Conservation (phyloP, 805 yeast genomes). For the Candida pseudoglaebosa region DNA sequence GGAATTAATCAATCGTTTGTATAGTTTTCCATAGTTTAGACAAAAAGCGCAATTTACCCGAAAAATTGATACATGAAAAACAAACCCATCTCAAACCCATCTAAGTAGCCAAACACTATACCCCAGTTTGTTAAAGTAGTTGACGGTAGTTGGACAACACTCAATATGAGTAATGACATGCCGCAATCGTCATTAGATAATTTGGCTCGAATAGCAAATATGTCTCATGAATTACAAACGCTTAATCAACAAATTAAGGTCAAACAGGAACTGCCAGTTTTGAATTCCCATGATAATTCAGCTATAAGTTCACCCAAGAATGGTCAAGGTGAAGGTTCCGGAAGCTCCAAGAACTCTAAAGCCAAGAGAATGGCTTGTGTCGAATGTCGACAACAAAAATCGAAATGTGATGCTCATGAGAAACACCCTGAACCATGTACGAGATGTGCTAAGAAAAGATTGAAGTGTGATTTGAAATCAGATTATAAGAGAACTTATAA, state of each 20-base stretch:
- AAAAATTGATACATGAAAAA: background rate
- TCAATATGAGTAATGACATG: constrained; percentile 14
- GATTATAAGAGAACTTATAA: constrained; percentile 89
- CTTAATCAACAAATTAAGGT: constrained; percentile 20
- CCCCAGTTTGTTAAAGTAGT: background rate
- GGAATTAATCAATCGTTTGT: too few species aligned
- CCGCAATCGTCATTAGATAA: constrained; percentile 32
- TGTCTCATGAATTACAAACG: constrained; percentile 37
- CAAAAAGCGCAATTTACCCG: too few species aligned
- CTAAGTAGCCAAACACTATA: background rate
- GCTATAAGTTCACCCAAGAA: constrained; percentile 1
- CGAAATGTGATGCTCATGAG: constrained; percentile 82
- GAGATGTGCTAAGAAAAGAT: constrained; percentile 67
- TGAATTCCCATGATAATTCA: background rate
- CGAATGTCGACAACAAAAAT: constrained; percentile 94
- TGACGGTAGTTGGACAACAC: background rate
- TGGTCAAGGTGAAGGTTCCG: constrained; percentile 5
- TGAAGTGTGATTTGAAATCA: constrained; percentile 68
- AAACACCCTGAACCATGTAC: constrained; percentile 76
- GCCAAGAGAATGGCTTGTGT: constrained; percentile 80
- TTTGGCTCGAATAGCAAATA: constrained; percentile 42
- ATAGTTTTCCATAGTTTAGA: too few species aligned
- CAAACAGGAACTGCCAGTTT: background rate
- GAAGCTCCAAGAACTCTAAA: constrained; percentile 14
- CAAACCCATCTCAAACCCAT: background rate